Percentiles rank a stretch among this genome's conserved stretches.
phyloP scores from a whole-genome alignment of 2,329 filamentous ascomycete species.

The Trichophyton schoenleinii region DNA sequence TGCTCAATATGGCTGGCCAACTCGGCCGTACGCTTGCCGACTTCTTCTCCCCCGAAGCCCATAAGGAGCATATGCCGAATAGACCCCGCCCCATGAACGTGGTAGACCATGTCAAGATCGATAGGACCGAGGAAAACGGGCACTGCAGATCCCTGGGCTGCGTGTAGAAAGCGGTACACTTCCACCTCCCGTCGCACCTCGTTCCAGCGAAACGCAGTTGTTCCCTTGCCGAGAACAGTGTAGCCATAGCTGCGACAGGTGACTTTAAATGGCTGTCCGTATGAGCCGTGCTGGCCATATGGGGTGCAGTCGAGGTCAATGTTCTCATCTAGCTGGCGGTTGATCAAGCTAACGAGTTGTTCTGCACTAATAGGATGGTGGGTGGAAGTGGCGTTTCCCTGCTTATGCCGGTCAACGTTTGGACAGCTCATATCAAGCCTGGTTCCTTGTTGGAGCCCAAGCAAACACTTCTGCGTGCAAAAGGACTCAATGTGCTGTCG shows the following conservation, averaged over 20 bases:
- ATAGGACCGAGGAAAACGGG: conserved; percentile 21
- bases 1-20: conserved; percentile 6
- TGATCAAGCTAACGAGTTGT: conserved; percentile 15
- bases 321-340: conserved; percentile 19
- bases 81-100: conserved; percentile 18
- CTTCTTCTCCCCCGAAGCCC: conserved; percentile 17
- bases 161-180: conserved; percentile 17
- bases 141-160: conserved; percentile 19
- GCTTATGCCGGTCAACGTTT: conserved; percentile 17
- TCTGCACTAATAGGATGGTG: conserved; percentile 14
- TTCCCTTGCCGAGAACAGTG: conserved; percentile 22
- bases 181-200: conserved; percentile 18
- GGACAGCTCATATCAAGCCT: conserved; percentile 18
- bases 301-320: conserved; percentile 20
- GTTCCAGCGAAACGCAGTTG: conserved; percentile 18
- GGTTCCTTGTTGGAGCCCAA: conserved; percentile 16
- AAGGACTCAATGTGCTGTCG: conserved; percentile 14
- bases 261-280: conserved; percentile 21
- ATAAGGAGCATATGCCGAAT: conserved; percentile 24
- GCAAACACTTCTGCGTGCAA: conserved; percentile 20
- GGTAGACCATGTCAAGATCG: conserved; percentile 18
- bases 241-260: conserved; percentile 18
- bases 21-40: conserved; percentile 2
- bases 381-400: conserved; percentile 8
- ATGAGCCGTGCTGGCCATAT: conserved; percentile 18